Conservation (phyloP, 345 rosid genomes). For the Acer yangbiense region DNA sequence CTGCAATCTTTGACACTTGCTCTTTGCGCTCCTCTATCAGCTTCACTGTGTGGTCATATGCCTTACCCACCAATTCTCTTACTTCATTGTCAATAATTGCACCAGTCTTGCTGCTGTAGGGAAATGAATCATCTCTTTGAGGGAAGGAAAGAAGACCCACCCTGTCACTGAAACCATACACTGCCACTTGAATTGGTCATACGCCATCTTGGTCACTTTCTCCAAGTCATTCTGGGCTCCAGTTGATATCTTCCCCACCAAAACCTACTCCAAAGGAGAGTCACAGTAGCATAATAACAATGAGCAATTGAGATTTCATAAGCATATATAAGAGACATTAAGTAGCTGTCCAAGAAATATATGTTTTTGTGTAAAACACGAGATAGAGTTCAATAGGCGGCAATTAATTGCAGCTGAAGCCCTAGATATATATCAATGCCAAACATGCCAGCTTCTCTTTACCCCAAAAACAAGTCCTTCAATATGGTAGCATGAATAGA, state of each 20-base stretch:
- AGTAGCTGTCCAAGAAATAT: neutral
- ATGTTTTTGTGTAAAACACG: neutral
- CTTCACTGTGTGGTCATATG: slow-evolving; percentile 40
- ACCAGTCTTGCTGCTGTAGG: slow-evolving; percentile 52
- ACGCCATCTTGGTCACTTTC: slow-evolving; percentile 57
- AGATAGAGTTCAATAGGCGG: neutral
- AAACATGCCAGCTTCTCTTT: slow-evolving; percentile 3
- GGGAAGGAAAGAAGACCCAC: slow-evolving; percentile 67
- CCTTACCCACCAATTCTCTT: slow-evolving; percentile 54
- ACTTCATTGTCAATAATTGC: slow-evolving; percentile 55
- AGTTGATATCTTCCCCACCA: slow-evolving; percentile 49
- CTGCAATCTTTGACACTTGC: slow-evolving; percentile 52
- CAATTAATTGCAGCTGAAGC: neutral
- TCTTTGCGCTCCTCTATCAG: slow-evolving; percentile 54
- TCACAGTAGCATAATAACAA: neutral
- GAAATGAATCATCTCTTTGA: slow-evolving; percentile 39
- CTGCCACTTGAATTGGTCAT: slow-evolving; percentile 57
- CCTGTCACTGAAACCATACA: slow-evolving; percentile 61
- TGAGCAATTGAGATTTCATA: neutral
- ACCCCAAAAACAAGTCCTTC: neutral
- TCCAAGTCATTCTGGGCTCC: slow-evolving; percentile 62
- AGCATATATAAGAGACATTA: neutral
- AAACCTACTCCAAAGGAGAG: slow-evolving; percentile 18
- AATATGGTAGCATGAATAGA: neutral
- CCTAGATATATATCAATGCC: neutral